phyloP scores from a whole-genome alignment of 352 stramenopile species.

The Thraustochytrium striatum region DNA sequence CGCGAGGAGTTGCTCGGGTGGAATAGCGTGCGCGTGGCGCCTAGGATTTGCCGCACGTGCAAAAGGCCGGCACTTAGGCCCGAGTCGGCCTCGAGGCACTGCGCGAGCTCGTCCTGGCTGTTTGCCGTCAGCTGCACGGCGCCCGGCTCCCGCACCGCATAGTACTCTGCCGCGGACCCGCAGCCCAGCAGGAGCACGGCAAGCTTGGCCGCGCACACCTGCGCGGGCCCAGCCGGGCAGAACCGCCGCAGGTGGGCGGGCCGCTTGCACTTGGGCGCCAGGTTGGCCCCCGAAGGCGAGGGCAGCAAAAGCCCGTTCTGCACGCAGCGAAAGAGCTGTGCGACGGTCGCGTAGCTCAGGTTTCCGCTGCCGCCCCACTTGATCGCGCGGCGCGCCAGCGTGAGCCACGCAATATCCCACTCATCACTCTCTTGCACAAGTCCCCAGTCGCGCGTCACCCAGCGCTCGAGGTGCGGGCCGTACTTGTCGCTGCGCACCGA shows the following conservation, averaged over 20 bases:
- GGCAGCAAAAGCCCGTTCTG: not conserved
- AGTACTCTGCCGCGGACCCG: conserved; percentile 17
- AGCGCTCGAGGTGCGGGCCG: not conserved
- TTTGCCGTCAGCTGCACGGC: conserved; percentile 21
- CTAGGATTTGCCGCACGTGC: conserved; percentile 10
- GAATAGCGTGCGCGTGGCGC: conserved; percentile 26
- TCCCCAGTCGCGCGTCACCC: conserved; percentile 7
- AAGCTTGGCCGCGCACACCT: not conserved
- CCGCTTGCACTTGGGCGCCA: not conserved
- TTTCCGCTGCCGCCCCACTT: conserved; percentile 23
- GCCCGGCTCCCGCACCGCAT: not conserved
- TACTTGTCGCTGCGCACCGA: not conserved
- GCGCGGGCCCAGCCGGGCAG: not conserved
- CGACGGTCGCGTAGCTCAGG: not conserved
- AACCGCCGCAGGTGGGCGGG: not conserved
- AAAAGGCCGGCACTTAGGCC: not conserved
- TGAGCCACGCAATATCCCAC: conserved; percentile 25
- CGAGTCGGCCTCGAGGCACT: not conserved
- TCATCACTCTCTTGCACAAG: conserved; percentile 25
- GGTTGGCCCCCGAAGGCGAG: conserved; percentile 9
- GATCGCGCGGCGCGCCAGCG: conserved; percentile 3
- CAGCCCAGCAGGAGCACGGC: conserved; percentile 18
- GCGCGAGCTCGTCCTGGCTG: conserved; percentile 17
- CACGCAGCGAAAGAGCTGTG: not conserved
- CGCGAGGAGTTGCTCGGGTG: conserved; percentile 37